Evolutionary conservation across 1,139 yeast species (phyloP).

Genomic region (Blastobotrys niveus): DNA sequence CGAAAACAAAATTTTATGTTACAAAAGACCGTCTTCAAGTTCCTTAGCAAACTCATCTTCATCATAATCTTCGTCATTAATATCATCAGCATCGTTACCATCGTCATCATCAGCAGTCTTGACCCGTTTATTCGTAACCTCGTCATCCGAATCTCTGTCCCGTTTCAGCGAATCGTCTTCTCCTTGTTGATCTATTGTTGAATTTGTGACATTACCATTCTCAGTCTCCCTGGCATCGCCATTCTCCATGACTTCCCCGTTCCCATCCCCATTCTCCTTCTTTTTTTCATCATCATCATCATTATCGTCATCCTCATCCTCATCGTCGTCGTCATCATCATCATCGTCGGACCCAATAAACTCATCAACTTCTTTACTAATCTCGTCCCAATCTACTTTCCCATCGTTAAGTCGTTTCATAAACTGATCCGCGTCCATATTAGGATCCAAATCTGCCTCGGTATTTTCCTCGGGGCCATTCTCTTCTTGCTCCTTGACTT

Average conservation of each 20-base stretch:
- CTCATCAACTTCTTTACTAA: constrained; percentile 37
- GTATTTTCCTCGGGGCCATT: neutral
- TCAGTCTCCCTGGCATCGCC: constrained; percentile 3
- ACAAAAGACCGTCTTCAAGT: constrained; percentile 30
- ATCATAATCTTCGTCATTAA: constrained; percentile 25
- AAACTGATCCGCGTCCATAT: constrained; percentile 30
- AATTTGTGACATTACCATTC: neutral
- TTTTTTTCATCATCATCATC: constrained; percentile 21
- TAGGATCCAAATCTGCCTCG: constrained; percentile 44
- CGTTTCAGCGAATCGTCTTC: neutral
- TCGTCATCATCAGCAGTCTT: constrained; percentile 18
- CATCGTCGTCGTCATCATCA: constrained; percentile 31
- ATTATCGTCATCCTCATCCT: constrained; percentile 19
- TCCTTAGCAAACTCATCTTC: constrained; percentile 41
- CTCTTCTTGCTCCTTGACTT: constrained; percentile 1
- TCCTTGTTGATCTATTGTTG: too few species aligned
- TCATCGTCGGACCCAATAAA: constrained; percentile 33
- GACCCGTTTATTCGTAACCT: constrained; percentile 7
- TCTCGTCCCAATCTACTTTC: constrained; percentile 36
- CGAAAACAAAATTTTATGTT: too few species aligned
- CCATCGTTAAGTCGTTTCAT: constrained; percentile 31
- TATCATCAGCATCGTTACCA: constrained; percentile 18
- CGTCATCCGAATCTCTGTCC: constrained; percentile 1
- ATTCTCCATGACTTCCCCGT: too few species aligned
- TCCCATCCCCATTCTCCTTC: neutral